Percentiles rank a stretch among this genome's conserved stretches.
Evolutionary conservation across 2,329 filamentous ascomycete genomes (phyloP).

Genomic region (Trichoderma sp.): DNA sequence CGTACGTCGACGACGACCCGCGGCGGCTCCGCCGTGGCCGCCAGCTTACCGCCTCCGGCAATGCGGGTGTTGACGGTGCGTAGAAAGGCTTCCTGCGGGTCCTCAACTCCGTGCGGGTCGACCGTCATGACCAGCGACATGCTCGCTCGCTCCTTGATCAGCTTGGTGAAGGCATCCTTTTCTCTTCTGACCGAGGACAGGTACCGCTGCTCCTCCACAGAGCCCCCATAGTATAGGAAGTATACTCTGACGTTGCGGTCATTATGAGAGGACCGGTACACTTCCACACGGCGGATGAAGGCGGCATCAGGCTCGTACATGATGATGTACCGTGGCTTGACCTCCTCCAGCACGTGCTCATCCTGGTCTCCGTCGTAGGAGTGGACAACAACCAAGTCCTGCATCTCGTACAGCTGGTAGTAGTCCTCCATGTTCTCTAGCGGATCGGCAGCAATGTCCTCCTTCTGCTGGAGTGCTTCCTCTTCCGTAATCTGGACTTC

Average conservation of each 20-base stretch:
- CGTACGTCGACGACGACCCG: slow-evolving; percentile 93
- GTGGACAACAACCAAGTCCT: slow-evolving; percentile 83
- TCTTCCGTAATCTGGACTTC: slow-evolving; percentile 79
- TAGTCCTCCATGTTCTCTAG: slow-evolving; percentile 89
- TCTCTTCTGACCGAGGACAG: slow-evolving; percentile 86
- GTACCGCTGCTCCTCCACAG: slow-evolving; percentile 93
- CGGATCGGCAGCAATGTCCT: slow-evolving; percentile 71
- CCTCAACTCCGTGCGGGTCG: slow-evolving; percentile 66
- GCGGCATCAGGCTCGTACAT: slow-evolving; percentile 98
- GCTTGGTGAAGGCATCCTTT: slow-evolving; percentile 91
- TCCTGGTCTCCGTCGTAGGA: slow-evolving; percentile 95
- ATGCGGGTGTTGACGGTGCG: slow-evolving; percentile 96
- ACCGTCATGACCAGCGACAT: slow-evolving; percentile 87
- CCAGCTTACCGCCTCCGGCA: slow-evolving; percentile 82
- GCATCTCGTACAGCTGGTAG: slow-evolving; percentile 88
- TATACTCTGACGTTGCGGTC: slow-evolving; percentile 88
- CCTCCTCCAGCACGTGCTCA: slow-evolving; percentile 92
- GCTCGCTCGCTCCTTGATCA: slow-evolving; percentile 89
- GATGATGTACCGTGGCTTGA: slow-evolving; percentile 89
- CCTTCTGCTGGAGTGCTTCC: slow-evolving; percentile 68
- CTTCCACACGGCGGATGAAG: slow-evolving; percentile 91
- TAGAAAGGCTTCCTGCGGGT: slow-evolving; percentile 87
- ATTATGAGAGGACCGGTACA: slow-evolving; percentile 91
- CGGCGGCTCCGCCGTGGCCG: slow-evolving; percentile 81
- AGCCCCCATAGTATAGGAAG: slow-evolving; percentile 93